Base-by-base conservation (phyloP, 1,139 yeast genomes). In the Blastobotrys apis region DNA sequence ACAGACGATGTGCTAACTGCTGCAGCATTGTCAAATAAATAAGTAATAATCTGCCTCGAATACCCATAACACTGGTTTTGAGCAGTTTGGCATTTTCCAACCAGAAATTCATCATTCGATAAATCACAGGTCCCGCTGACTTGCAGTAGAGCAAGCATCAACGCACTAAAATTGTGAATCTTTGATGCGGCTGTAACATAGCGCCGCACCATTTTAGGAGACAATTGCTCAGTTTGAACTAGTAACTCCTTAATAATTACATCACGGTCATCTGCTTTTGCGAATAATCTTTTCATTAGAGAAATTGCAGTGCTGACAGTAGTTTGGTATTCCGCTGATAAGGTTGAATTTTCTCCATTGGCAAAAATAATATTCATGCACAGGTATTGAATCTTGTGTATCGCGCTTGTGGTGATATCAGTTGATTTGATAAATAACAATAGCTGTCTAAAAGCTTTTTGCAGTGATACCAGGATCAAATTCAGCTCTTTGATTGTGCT, bases 221-320 rank as follows among this genome's bases (percentile, higher is more conserved):
- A 21, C 29, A 42, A n/a, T n/a, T 33, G 33, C 16, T 33, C 33
- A 5, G 27, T 27, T 5, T 31, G 26, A n/a, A 23, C 16, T 13
- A 42, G 23, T 21, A 42, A n/a, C 22, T 42, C 45, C 17, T 36
- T 32, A 22, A 42, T 20, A 6, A 42, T 42, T 27, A 37, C 32
- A 17, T 42, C 33, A 9, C 33, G 27, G 9, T 41, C 40, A 5
- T 41, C 44, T 2, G 27, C 9, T 15, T 35, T 29, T 20, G 20
- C 35, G 22, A 30, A 41, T 23, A 41, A 27, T 9, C 9, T n/a
- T 17, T 32, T 13, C 23, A 41, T 5, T n/a, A 41, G 31, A 2
- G 15, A 8, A 20, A 42, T 37, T 5, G 33, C 10, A 2, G 21
- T n/a, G 15, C 12, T 5, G 2, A 19, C 37, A 3, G 37, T 15